Evolutionary conservation across 2,329 filamentous ascomycete genomes (phyloP).

Genomic region (Microcera coccophila): DNA sequence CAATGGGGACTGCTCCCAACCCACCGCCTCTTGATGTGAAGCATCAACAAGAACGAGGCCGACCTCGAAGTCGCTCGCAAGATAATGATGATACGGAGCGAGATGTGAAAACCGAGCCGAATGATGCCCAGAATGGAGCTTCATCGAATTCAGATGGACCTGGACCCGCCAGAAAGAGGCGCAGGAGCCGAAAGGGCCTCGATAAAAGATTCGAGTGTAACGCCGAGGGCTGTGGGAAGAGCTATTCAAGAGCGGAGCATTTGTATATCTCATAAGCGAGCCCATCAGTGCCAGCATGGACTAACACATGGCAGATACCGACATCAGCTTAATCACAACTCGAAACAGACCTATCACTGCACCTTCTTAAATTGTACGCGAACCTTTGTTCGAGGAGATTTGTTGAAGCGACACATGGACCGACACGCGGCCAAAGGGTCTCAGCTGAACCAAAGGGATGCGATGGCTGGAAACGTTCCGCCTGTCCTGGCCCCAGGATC

Average conservation of each 20-base stretch:
- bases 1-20: slow-evolving; percentile 43
- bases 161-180: slow-evolving; percentile 60
- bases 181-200: slow-evolving; percentile 70
- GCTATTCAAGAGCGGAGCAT: slow-evolving; percentile 93
- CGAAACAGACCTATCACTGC: slow-evolving; percentile 92
- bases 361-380: slow-evolving; percentile 87
- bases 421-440: slow-evolving; percentile 77
- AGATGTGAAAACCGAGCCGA: slow-evolving; percentile 36
- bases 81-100: slow-evolving; percentile 41
- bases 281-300: not conserved
- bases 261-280: slow-evolving; percentile 54
- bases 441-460: slow-evolving; percentile 70
- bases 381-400: slow-evolving; percentile 87
- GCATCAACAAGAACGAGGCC: slow-evolving; percentile 34
- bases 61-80: slow-evolving; percentile 40
- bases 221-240: slow-evolving; percentile 85
- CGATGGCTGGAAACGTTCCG: slow-evolving; percentile 32
- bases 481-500: slow-evolving; percentile 40
- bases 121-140: slow-evolving; percentile 36
- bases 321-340: slow-evolving; percentile 92
- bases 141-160: slow-evolving; percentile 54
- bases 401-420: slow-evolving; percentile 81
- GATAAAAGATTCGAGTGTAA: slow-evolving; percentile 84
- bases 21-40: slow-evolving; percentile 32
- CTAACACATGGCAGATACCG: slow-evolving; percentile 56